Evolutionary conservation across 2,329 filamentous ascomycete genomes (phyloP).

Genomic region (Colletotrichum higginsianum): DNA sequence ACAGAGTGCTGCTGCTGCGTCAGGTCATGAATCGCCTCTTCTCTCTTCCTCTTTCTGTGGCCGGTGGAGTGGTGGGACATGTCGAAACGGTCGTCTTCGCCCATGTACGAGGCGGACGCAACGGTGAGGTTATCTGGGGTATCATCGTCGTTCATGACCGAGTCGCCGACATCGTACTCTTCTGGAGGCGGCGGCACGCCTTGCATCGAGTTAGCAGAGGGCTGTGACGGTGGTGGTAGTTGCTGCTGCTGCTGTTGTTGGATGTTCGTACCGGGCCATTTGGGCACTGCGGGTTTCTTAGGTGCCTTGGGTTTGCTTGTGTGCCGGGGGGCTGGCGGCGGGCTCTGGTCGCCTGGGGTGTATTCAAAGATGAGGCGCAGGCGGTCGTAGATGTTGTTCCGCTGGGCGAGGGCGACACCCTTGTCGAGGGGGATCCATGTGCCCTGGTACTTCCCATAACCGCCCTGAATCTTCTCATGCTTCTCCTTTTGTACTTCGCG

Average conservation of each 20-base stretch:
- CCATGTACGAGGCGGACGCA: slow-evolving; percentile 87
- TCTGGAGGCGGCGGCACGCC: slow-evolving; percentile 58
- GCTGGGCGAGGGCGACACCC: slow-evolving; percentile 85
- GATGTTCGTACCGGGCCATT: slow-evolving; percentile 64
- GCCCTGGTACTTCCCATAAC: slow-evolving; percentile 98
- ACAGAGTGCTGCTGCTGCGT: slow-evolving; percentile 89
- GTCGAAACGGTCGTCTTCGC: slow-evolving; percentile 84
- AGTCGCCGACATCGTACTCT: slow-evolving; percentile 75
- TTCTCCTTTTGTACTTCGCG: slow-evolving; percentile 96
- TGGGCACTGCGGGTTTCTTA: slow-evolving; percentile 76
- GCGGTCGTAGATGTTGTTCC: slow-evolving; percentile 89
- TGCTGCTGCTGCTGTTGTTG: slow-evolving; percentile 26
- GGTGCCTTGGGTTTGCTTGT: slow-evolving; percentile 87
- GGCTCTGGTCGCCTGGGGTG: slow-evolving; percentile 85
- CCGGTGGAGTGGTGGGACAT: slow-evolving; percentile 74
- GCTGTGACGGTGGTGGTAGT: slow-evolving; percentile 22
- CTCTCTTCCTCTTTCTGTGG: slow-evolving; percentile 83
- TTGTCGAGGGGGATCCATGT: slow-evolving; percentile 95
- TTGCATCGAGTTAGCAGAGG: slow-evolving; percentile 47
- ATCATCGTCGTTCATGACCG: slow-evolving; percentile 80
- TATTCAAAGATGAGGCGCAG: slow-evolving; percentile 92
- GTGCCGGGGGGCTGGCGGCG: slow-evolving; percentile 94
- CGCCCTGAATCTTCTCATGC: slow-evolving; percentile 98
- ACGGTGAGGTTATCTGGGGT: slow-evolving; percentile 88
- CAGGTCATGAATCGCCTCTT: slow-evolving; percentile 72